Evolutionary conservation across 768 basidiomycete species (phyloP), one percentile per base, ranked within the genome.

Genomic region (Russula dissimulans): DNA sequence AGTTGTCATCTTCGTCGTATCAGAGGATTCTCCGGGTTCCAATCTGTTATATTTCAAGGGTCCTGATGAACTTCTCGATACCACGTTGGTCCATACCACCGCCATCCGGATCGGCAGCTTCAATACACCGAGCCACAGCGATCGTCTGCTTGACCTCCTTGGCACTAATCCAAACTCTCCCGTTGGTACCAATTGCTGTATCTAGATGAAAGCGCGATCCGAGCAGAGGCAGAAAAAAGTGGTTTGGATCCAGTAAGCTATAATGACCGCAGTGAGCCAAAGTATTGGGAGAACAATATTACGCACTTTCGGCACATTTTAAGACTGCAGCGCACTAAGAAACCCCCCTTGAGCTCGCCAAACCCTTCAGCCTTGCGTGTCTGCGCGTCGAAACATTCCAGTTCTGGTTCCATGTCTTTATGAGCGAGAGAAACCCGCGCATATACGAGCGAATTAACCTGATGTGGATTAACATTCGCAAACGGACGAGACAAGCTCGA

Each of bases 401-500:
- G 76, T 69, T 99, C 97, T 1, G 97, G 95, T 56, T 99, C 97
- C 90, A 97, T 95, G 71, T 98, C 95, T 68, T 93, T 90, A 69
- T 95, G 92, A 5, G 97, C 94, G 22, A 95, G 76, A 14, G 93
- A 93, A 34, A 99, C 86, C 29, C 95, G 83, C 0, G 93, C 93
- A 71, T 95, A 98, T 1, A 99, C 81, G 36, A 97, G 73, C 4
- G 87, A 83, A 32, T 95, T 95, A 48, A 97, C 85, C 95, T 97
- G 22, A 41, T 46, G 11, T 9, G 8, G 39, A 61, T 48, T 55
- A 54, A 36, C 17, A 17, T 17, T n/a, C 31, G 22, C 22, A 26
- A 26, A 26, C 22, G 43, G 50, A 32, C 6, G 10, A 49, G 6
- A 59, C 15, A 51, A 34, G 32, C 52, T 18, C 22, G 32, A 51